Conservation (phyloP, 768 basidiomycete species). For the Leucocoprinus leucothites region DNA sequence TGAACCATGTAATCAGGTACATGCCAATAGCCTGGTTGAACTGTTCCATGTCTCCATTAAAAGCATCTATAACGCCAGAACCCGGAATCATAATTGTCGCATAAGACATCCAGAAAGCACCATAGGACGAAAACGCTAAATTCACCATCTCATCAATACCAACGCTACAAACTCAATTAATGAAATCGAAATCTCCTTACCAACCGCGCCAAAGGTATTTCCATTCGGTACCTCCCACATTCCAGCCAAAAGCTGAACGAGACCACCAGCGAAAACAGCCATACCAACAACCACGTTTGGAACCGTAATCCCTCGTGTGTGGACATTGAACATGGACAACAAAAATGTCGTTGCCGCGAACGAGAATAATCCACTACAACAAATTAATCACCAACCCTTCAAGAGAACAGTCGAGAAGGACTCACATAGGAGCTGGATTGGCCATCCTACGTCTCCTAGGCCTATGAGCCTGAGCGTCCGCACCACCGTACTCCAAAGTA, state of each 20-base stretch:
- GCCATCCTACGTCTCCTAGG: slow-evolving; percentile 37
- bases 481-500: slow-evolving; percentile 18
- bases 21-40: slow-evolving; percentile 60
- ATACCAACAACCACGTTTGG: slow-evolving; percentile 74
- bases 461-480: slow-evolving; percentile 3
- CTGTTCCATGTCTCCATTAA: slow-evolving; percentile 32
- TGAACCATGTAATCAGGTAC: slow-evolving; percentile 64
- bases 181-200: slow-evolving; percentile 32
- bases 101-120: slow-evolving; percentile 80
- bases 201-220: slow-evolving; percentile 64
- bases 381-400: not conserved
- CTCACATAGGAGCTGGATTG: slow-evolving; percentile 62
- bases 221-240: slow-evolving; percentile 73
- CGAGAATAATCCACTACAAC: slow-evolving; percentile 30
- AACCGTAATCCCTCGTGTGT: slow-evolving; percentile 41
- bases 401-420: not conserved
- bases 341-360: slow-evolving; percentile 58
- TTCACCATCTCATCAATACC: not conserved
- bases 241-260: slow-evolving; percentile 77
- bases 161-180: not conserved
- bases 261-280: slow-evolving; percentile 71
- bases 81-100: slow-evolving; percentile 64
- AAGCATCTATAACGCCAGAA: slow-evolving; percentile 56
- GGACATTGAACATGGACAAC: slow-evolving; percentile 64
- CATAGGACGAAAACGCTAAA: slow-evolving; percentile 68